Percentiles rank a stretch among this genome's conserved stretches.
phyloP scores from a whole-genome alignment of 352 stramenopile genomes.

The Phytopythium kandeliae region DNA sequence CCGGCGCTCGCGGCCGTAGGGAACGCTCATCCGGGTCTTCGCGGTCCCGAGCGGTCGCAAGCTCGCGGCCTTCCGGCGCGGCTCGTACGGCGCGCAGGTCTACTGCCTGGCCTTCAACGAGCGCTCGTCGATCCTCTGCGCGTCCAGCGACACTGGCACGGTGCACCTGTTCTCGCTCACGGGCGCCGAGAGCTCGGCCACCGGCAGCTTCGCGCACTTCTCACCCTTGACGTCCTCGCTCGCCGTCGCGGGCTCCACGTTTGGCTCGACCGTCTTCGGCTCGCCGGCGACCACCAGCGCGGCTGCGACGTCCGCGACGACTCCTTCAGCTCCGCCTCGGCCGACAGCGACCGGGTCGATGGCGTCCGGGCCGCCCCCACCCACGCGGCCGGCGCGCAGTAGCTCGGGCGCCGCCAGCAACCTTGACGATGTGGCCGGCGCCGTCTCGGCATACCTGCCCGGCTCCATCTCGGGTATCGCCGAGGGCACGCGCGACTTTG shows the following conservation, averaged over 20 bases:
- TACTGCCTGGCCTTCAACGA: conserved; percentile 96
- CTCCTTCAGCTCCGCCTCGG: too few species aligned
- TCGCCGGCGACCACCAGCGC: background rate
- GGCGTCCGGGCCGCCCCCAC: conserved; percentile 4
- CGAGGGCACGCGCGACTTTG: conserved; percentile 84
- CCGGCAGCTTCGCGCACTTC: conserved; percentile 77
- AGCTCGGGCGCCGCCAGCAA: conserved; percentile 39
- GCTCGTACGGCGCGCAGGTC: conserved; percentile 94
- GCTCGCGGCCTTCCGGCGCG: conserved; percentile 91
- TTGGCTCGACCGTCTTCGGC: conserved; percentile 46
- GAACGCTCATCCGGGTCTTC: conserved; percentile 98
- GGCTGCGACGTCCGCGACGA: conserved; percentile 1
- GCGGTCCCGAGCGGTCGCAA: conserved; percentile 89
- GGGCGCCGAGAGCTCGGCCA: conserved; percentile 59
- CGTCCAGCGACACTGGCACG: conserved; percentile 95
- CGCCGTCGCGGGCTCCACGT: conserved; percentile 56
- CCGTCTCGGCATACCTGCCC: conserved; percentile 69
- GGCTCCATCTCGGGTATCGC: conserved; percentile 74
- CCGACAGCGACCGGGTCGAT: too few species aligned
- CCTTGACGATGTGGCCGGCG: conserved; percentile 62
- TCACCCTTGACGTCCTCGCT: conserved; percentile 68
- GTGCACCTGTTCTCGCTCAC: conserved; percentile 94
- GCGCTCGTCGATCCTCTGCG: conserved; percentile 90
- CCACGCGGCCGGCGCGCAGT: conserved; percentile 18
- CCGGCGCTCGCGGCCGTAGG: conserved; percentile 31